Evolutionary conservation across 768 basidiomycete species (phyloP).

Genomic region (Dioszegia crocea): DNA sequence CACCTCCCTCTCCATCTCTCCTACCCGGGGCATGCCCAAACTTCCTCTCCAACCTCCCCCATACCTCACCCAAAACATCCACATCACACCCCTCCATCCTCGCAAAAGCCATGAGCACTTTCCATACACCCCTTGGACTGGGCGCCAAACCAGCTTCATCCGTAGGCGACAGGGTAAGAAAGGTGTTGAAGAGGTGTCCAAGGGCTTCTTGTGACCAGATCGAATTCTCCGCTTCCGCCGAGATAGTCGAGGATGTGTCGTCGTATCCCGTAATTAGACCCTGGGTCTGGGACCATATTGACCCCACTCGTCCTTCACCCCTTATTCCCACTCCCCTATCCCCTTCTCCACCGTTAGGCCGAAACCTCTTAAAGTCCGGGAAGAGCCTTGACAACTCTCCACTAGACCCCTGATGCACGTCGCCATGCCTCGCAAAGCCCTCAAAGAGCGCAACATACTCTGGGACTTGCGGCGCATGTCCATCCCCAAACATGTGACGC

Average conservation of each 20-base stretch:
- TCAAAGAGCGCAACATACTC: conserved; percentile 39
- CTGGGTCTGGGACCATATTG: neutral
- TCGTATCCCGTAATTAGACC: neutral
- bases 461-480: conserved; percentile 19
- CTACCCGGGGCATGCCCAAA: conserved; percentile 19
- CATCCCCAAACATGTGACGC: conserved; percentile 32
- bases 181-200: conserved; percentile 23
- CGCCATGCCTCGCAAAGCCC: conserved; percentile 43
- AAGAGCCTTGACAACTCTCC: neutral
- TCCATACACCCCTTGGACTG: conserved; percentile 20
- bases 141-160: neutral
- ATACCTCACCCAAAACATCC: conserved; percentile 22
- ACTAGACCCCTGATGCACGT: neutral
- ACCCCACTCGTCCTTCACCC: neutral
- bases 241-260: neutral
- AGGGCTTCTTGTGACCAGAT: conserved; percentile 28
- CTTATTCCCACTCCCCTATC: neutral
- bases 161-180: conserved; percentile 17
- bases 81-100: conserved; percentile 27
- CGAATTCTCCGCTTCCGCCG: neutral
- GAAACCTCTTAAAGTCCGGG: neutral
- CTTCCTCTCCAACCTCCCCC: conserved; percentile 32
- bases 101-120: conserved; percentile 33
- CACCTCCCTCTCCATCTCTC: neutral
- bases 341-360: neutral